Conservation (phyloP, 202 grass and related monocot genomes). For the Panicum hallii region DNA sequence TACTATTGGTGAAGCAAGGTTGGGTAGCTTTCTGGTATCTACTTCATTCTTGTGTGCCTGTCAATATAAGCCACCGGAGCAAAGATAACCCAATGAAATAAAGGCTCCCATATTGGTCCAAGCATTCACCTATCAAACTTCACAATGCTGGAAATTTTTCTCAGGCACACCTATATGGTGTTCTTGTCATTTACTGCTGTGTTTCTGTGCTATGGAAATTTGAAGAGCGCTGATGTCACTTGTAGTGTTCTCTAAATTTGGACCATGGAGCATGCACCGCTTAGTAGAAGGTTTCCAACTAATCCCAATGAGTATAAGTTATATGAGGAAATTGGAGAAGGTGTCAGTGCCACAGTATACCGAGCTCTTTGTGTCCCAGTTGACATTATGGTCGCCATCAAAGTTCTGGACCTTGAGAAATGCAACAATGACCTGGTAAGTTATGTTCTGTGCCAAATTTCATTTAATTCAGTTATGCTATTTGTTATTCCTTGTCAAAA, state of each 20-base stretch:
- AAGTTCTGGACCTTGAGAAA: constrained; percentile 98
- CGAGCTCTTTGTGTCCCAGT: constrained; percentile 82
- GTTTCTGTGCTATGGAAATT: constrained; percentile 51
- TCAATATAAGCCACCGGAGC: constrained; percentile 20
- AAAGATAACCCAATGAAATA: constrained; percentile 25
- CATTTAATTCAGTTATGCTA: constrained; percentile 38
- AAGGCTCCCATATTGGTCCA: constrained; percentile 13
- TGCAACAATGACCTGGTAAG: constrained; percentile 92
- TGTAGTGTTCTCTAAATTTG: constrained; percentile 66
- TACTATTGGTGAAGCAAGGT: constrained; percentile 26
- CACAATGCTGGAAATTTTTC: constrained; percentile 40
- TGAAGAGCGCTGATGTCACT: constrained; percentile 43
- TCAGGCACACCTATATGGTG: constrained; percentile 44
- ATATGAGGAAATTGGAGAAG: constrained; percentile 94
- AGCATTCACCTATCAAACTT: constrained; percentile 28
- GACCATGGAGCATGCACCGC: constrained; percentile 62
- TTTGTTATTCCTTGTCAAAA: not conserved
- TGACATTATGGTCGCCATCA: constrained; percentile 88
- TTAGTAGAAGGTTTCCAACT: constrained; percentile 62
- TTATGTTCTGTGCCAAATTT: constrained; percentile 13
- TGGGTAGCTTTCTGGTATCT: constrained; percentile 19
- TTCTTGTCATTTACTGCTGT: constrained; percentile 36
- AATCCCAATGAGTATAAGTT: constrained; percentile 89
- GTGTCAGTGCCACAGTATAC: constrained; percentile 93
- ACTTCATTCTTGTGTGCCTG: constrained; percentile 20